Evolutionary conservation across 2,329 filamentous ascomycete genomes (phyloP), one percentile per base, ranked within the genome.

Genomic region (Aspergillus brasiliensis): DNA sequence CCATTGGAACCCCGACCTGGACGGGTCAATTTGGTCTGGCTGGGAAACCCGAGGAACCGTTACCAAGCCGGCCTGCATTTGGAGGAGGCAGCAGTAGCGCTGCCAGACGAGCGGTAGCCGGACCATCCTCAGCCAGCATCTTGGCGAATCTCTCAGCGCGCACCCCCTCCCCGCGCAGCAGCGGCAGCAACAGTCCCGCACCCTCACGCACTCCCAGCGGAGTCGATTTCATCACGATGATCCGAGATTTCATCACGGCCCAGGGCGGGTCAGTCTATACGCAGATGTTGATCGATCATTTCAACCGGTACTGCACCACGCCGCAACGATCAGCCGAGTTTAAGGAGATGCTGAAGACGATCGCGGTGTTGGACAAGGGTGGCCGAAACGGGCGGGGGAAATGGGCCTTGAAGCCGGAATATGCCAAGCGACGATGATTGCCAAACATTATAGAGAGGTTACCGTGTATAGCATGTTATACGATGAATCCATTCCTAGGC

Each of bases 1-100:
- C 91, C 0, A 88, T 92, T 31, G 94, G 94, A 7, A 92, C 91
- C 0, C 91, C 95, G 8, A 97, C 94, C 0, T 98, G 94, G 94
- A 98, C 94, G 0, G 94, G 95, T 1, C 86, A 90, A 67, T 87
- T 90, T 49, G 94, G 94, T 8, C 84, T 89, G 52, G 88, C 87
- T 4, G 94, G 93, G 1, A 83, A 90, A 37, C 90, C 90, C 1
- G 84, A 86, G 25, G 81, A 80, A 34, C 31, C 13, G 37, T 78
- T 75, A 59, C 80, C 73, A 67, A 38, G 51, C 58, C 82, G 80
- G 19, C 82, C 82, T 0, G 77, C 77, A 21, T 82, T 76, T 61
- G 73, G 72, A n/a, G 70, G 69, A 51, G 60, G 72, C 49, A 60
- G 72, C 49, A 68, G 73, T 58, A 74, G 74, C 65, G 66, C 68